phyloP scores from a whole-genome alignment of 2,329 filamentous ascomycete genomes.

The Botryotinia globosa region DNA sequence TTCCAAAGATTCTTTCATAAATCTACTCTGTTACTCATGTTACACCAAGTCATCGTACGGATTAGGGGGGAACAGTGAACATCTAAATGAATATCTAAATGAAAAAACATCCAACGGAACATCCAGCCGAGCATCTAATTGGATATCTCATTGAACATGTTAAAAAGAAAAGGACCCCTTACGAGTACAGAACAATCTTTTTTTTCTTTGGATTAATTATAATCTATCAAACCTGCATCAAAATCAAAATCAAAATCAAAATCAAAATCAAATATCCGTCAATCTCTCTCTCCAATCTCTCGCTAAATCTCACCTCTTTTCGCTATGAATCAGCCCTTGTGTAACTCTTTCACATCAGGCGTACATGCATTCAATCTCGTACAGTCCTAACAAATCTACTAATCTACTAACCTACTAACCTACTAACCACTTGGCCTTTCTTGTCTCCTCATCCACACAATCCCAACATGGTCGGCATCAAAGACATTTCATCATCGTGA shows the following conservation, averaged over 20 bases:
- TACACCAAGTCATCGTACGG: neutral
- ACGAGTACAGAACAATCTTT: neutral
- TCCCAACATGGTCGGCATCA: neutral
- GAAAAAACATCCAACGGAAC: neutral
- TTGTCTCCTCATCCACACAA: neutral
- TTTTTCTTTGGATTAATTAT: neutral
- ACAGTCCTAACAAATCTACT: neutral
- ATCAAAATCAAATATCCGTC: neutral
- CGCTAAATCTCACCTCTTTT: neutral
- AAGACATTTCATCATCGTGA: neutral
- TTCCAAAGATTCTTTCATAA: neutral
- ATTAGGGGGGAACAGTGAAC: neutral
- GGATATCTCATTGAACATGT: neutral
- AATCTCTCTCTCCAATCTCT: neutral
- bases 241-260: neutral
- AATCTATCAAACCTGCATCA: neutral
- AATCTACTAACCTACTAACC: neutral
- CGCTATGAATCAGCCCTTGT: neutral
- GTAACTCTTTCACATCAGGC: neutral
- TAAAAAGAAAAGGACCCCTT: neutral
- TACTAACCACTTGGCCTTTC: neutral
- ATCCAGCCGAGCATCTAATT: neutral
- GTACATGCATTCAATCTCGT: neutral
- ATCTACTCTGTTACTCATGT: neutral
- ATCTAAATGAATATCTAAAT: neutral